A percentile compares a stretch with the other conserved stretches of the same genome.
Conservation (phyloP, 768 basidiomycete species). For the Lentinula raphanica region DNA sequence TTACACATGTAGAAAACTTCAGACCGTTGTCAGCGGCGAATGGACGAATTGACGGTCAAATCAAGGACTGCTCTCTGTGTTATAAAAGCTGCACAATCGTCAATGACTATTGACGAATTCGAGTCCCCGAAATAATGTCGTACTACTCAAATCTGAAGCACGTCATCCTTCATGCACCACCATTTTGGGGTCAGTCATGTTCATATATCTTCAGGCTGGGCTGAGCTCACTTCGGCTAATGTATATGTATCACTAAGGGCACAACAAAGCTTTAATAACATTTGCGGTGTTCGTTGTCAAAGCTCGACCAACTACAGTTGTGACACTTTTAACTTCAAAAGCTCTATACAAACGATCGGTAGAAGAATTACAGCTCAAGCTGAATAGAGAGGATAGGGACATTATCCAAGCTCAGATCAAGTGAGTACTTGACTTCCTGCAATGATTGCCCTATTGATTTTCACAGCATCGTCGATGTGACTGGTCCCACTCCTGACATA, state of each 20-base stretch:
- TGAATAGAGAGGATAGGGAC: not conserved
- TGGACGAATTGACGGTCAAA: no score
- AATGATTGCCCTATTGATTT: not conserved
- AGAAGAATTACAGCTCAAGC: not conserved
- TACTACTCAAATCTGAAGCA: not conserved
- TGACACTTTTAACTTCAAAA: not conserved
- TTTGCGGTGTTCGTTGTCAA: not conserved
- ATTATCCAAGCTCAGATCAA: not conserved
- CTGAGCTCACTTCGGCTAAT: no score
- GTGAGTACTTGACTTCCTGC: not conserved
- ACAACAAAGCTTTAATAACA: not conserved
- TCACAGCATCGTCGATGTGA: not conserved
- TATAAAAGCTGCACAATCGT: no score
- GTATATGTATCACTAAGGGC: not conserved
- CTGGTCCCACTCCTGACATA: not conserved
- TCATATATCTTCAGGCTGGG: no score
- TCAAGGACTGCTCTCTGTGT: no score
- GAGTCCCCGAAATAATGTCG: not conserved
- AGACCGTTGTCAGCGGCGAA: no score
- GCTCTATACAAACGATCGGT: not conserved
- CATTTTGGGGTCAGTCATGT: not conserved
- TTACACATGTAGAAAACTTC: no score
- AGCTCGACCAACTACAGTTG: not conserved
- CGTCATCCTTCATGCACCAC: not conserved
- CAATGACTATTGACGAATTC: no score